Conservation (phyloP, 1,284 basidiomycete genomes). For the Pterulicium gracile region DNA sequence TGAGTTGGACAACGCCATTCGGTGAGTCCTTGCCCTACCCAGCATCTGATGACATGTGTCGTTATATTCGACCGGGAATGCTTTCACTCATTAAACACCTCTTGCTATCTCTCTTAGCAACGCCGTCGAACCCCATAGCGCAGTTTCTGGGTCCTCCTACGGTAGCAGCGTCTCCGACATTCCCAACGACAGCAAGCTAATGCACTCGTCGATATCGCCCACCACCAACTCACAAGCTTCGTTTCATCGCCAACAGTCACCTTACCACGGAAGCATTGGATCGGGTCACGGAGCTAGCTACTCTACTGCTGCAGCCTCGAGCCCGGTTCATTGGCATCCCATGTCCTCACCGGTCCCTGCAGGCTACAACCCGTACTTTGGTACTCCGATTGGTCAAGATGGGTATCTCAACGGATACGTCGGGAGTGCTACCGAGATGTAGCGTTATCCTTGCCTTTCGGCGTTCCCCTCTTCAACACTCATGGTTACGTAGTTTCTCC, state of each 20-base stretch:
- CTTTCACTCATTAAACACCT: constrained; percentile 8
- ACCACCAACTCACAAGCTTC: constrained; percentile 45
- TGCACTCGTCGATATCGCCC: constrained; percentile 44
- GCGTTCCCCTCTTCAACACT: too few species aligned
- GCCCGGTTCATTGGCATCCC: constrained; percentile 23
- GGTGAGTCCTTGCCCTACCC: too few species aligned
- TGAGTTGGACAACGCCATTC: constrained; percentile 53
- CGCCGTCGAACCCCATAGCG: constrained; percentile 31
- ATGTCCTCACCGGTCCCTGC: constrained; percentile 30
- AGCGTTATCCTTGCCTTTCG: too few species aligned
- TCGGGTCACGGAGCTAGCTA: background rate
- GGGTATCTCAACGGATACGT: too few species aligned
- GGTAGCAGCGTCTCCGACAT: constrained; percentile 25
- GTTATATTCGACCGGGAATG: constrained; percentile 5
- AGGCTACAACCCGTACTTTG: constrained; percentile 62
- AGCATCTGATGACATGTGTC: too few species aligned
- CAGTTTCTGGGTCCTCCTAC: constrained; percentile 24
- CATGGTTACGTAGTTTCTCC: too few species aligned
- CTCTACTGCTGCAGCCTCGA: background rate
- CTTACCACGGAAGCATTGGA: too few species aligned
- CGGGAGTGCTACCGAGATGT: too few species aligned
- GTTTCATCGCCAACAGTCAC: constrained; percentile 27
- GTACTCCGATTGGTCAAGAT: too few species aligned
- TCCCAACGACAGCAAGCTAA: constrained; percentile 54
- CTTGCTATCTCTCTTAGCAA: constrained; percentile 19